Percentiles rank a stretch among this genome's conserved stretches.
Evolutionary conservation across 2,329 filamentous ascomycete species (phyloP).

Genomic region (Chrysoporthe austroafricana): DNA sequence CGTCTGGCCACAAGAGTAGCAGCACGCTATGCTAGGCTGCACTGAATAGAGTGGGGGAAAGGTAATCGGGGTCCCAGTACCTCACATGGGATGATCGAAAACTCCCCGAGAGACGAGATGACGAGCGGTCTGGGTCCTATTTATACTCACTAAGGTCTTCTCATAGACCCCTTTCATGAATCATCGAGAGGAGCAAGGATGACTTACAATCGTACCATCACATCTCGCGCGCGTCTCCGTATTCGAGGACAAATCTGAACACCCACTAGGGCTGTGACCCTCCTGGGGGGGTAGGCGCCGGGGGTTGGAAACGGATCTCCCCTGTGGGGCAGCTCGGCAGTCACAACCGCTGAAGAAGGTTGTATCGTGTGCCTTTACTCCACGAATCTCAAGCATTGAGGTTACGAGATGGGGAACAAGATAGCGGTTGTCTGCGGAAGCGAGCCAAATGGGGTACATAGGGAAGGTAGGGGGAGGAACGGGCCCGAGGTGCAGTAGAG

Average conservation of each 20-base stretch:
- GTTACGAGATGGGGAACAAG: not conserved
- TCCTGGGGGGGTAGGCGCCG: not conserved
- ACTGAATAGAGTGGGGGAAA: not conserved
- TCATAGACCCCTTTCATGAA: not conserved
- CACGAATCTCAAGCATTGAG: slow-evolving; percentile 1
- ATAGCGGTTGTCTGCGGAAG: not conserved
- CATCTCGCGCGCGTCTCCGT: not conserved
- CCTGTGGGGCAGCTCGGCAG: not conserved
- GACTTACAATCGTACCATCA: not conserved
- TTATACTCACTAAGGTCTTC: not conserved
- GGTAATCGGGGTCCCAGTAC: too few relatives aligned
- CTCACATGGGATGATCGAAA: not conserved
- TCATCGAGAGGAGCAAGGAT: not conserved
- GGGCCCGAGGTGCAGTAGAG: too few relatives aligned
- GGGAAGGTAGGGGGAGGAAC: not conserved
- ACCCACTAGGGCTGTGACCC: not conserved
- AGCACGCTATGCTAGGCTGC: not conserved
- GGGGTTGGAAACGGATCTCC: not conserved
- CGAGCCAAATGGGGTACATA: not conserved
- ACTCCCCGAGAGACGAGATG: not conserved
- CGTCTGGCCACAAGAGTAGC: too few relatives aligned
- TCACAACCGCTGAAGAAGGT: not conserved
- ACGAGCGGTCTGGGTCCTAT: not conserved
- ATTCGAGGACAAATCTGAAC: slow-evolving; percentile 9
- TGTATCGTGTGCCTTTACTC: not conserved